Base-by-base conservation (phyloP, 2,329 filamentous ascomycete genomes). In the Alternaria arbusti region DNA sequence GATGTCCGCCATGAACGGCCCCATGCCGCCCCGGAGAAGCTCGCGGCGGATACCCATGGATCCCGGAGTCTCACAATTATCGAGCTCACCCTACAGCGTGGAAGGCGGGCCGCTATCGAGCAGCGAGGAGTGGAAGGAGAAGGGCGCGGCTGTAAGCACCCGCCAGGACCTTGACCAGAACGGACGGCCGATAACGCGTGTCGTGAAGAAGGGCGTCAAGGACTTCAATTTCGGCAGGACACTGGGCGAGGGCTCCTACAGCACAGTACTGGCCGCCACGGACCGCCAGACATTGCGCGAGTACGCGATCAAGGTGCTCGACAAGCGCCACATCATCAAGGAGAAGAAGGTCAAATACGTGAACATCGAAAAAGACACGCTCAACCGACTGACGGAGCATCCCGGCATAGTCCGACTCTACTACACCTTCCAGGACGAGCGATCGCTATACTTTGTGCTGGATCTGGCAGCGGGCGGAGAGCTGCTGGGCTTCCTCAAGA, bases 301-400 rank as follows among this genome's bases (percentile, higher is more conserved):
- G 79, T 98, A 98, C 77, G 96, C 96, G 25, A 94, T 99, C 82
- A 99, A 99, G 80, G 95, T 99, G 15, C 87, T 99, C 50, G 96
- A 99, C 82, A 99, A 99, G 83, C 89, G 94, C 74, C 96, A 99
- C 80, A 99, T 99, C 76, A 99, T 99, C 85, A 99, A 98, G 82
- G 96, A 99, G 83, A 98, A 97, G 82, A 99, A 99, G 86, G 97
- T 99, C 76, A 99, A 99, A 85, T 99, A 99, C 77, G 96, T 99
- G 81, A 99, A 98, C 81, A 99, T 99, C 74, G 96, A 99, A 81
- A 97, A 97, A 83, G 95, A 99, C 81, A 98, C 96, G 0, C 85
- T 99, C 59, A 99, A 99, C 78, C 90, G 96, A 67, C 85, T 99
- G 61, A 98, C 95, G 4, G 95, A 99, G 68, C 96, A 99, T 76